These are phyloP conservation scores for Casuarina glauca DNA, from an alignment of 306 rosid species.

Conservation along the genomic window DNA sequence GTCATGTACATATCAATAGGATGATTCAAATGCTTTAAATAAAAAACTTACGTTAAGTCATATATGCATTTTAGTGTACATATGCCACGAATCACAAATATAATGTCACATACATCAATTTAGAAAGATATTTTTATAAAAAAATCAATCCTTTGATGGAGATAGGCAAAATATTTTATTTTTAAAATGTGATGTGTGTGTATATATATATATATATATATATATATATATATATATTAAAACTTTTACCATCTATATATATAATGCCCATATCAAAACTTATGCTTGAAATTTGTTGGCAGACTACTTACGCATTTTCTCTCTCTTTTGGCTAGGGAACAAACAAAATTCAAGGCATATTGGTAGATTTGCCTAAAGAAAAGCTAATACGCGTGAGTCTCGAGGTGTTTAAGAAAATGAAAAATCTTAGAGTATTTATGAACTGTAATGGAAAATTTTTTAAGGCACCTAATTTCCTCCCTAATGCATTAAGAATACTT, in stretches of 20 bases:
- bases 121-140: too few species aligned
- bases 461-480: conserved; percentile 27
- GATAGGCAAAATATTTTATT: too few species aligned
- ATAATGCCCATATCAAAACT: not conserved
- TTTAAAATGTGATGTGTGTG: too few species aligned
- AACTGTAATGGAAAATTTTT: conserved; percentile 20
- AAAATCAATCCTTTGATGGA: too few species aligned
- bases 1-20: too few species aligned
- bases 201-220: too few species aligned
- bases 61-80: too few species aligned
- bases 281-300: too few species aligned
- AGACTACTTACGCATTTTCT: not conserved
- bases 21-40: too few species aligned
- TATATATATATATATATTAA: not conserved
- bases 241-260: conserved; percentile 11
- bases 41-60: too few species aligned
- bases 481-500: conserved; percentile 38
- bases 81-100: too few species aligned
- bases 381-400: conserved; percentile 10
- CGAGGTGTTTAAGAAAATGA: conserved; percentile 30
- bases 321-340: conserved; percentile 1
- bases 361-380: conserved; percentile 15
- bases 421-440: conserved; percentile 31
- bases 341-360: conserved; percentile 31
- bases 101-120: too few species aligned